These are phyloP conservation scores for Solanum chmielewskii DNA, from an alignment of 257 asterid species.

Conservation along the genomic window DNA sequence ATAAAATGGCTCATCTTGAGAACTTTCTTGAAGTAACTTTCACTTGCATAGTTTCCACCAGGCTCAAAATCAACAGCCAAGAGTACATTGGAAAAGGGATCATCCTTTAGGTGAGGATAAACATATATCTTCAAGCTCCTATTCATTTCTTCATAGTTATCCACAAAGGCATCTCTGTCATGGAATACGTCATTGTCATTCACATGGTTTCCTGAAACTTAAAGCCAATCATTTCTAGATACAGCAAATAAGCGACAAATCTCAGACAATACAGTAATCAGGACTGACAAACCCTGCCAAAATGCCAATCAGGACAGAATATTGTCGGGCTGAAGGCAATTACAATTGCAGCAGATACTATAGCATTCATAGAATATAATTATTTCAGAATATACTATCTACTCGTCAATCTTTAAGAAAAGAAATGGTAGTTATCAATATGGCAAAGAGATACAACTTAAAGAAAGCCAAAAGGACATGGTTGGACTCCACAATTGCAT, in stretches of 20 bases:
- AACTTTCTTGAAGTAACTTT: slow-evolving; percentile 81
- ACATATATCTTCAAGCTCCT: slow-evolving; percentile 49
- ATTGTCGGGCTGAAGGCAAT: not conserved
- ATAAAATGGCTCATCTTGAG: slow-evolving; percentile 61
- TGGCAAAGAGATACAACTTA: not conserved
- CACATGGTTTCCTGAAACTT: slow-evolving; percentile 24
- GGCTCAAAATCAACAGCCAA: slow-evolving; percentile 63
- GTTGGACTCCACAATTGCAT: not conserved
- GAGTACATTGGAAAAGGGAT: slow-evolving; percentile 64
- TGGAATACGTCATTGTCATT: slow-evolving; percentile 40
- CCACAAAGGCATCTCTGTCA: slow-evolving; percentile 44
- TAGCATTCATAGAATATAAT: not conserved
- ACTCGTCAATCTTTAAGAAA: not conserved
- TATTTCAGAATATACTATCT: not conserved
- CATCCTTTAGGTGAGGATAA: slow-evolving; percentile 48
- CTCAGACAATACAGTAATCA: not conserved
- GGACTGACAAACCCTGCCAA: not conserved
- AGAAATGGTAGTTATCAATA: not conserved
- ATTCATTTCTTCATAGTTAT: slow-evolving; percentile 66
- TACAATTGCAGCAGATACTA: not conserved
- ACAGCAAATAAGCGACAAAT: slow-evolving; percentile 3
- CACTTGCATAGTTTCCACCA: slow-evolving; percentile 87
- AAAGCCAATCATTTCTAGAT: slow-evolving; percentile 5
- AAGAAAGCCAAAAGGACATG: not conserved
- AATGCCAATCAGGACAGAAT: not conserved